Percentiles rank a stretch among this genome's conserved stretches.
phyloP scores from a whole-genome alignment of 139 green algal species.

The Chlamydomonas urium region DNA sequence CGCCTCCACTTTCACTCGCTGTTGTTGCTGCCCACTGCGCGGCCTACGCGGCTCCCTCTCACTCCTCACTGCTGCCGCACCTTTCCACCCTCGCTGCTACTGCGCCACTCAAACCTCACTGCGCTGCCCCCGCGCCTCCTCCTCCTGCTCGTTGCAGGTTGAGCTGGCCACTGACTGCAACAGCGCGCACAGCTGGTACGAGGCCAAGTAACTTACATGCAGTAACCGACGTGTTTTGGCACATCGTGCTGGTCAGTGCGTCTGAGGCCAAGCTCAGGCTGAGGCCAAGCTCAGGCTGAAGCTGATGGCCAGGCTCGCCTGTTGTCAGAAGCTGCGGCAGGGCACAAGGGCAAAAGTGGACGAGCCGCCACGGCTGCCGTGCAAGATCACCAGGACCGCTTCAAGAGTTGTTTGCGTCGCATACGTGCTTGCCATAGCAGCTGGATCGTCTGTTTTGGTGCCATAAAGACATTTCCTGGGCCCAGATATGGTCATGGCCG shows the following conservation, averaged over 20 bases:
- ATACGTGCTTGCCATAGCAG: too few species aligned
- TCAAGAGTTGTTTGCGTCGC: too few species aligned
- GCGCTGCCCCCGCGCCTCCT: too few species aligned
- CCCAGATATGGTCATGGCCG: too few species aligned
- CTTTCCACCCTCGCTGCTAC: background rate
- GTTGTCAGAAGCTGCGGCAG: background rate
- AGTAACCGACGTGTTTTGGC: background rate
- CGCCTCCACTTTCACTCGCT: background rate
- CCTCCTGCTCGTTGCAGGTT: slow-evolving; percentile 53
- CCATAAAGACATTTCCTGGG: too few species aligned
- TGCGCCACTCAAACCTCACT: too few species aligned
- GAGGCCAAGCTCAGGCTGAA: background rate
- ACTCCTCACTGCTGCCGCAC: background rate
- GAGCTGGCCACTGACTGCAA: slow-evolving; percentile 88
- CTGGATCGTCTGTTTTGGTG: too few species aligned
- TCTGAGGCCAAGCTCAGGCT: too few species aligned
- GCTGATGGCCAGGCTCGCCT: background rate
- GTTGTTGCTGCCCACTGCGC: background rate
- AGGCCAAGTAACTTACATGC: slow-evolving; percentile 78
- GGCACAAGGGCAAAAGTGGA: background rate
- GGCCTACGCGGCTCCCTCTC: too few species aligned
- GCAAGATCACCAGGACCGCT: background rate
- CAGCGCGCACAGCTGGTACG: slow-evolving; percentile 89
- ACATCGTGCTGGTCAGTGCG: background rate
- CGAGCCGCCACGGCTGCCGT: background rate